Evolutionary conservation across 2,329 filamentous ascomycete species (phyloP).

Genomic region (Scedosporium dehoogii): DNA sequence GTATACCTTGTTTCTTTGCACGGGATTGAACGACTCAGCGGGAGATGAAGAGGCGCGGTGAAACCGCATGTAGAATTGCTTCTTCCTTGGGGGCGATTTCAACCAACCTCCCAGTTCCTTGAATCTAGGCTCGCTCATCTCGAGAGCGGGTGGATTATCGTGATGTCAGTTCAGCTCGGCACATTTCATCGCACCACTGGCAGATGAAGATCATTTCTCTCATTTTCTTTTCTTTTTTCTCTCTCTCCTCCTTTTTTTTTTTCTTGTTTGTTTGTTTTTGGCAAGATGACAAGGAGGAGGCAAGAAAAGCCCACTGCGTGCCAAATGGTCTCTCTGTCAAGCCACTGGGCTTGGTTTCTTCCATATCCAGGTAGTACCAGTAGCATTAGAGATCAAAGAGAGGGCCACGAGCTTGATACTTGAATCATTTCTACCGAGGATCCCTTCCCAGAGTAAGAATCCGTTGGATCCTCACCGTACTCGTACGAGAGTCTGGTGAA

Average conservation of each 20-base stretch:
- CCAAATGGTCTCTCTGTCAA: not conserved
- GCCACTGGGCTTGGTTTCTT: not conserved
- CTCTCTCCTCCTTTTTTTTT: no score
- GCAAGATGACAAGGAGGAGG: no score
- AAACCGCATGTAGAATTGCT: not conserved
- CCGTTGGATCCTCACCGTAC: not conserved
- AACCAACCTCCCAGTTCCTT: not conserved
- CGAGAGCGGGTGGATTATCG: not conserved
- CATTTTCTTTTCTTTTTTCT: not conserved
- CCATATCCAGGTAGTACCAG: not conserved
- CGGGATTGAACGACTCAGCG: no score
- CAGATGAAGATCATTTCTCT: not conserved
- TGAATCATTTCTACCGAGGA: not conserved
- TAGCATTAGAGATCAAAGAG: not conserved
- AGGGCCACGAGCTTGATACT: not conserved
- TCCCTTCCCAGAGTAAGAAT: not conserved
- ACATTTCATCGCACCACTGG: not conserved
- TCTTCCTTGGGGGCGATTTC: not conserved
- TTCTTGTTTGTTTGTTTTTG: no score
- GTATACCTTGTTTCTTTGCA: no score
- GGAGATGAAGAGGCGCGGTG: no score
- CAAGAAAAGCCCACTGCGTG: not conserved
- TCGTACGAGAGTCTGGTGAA: not conserved
- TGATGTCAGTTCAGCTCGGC: not conserved
- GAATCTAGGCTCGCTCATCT: not conserved